Evolutionary conservation across 805 yeast genomes (phyloP).

Genomic region (Torulaspora gathmanii): DNA sequence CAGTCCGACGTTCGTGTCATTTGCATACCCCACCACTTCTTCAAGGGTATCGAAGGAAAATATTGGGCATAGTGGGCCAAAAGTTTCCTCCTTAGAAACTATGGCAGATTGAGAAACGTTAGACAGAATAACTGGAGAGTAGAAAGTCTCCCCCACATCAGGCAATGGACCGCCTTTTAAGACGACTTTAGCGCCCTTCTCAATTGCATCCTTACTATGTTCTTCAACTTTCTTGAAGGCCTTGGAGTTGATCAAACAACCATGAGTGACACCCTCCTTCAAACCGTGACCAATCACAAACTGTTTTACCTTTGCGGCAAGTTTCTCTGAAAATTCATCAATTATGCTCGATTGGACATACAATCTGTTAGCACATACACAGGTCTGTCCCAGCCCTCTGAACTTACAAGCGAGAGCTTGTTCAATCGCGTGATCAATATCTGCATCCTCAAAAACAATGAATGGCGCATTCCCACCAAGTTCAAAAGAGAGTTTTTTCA

Average conservation of each 20-base stretch:
- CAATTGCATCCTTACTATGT: slow-evolving; percentile 50
- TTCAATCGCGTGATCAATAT: slow-evolving; percentile 51
- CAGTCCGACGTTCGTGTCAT: slow-evolving; percentile 52
- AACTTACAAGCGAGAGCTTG: slow-evolving; percentile 52
- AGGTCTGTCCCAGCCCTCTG: slow-evolving; percentile 60
- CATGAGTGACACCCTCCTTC: slow-evolving; percentile 48
- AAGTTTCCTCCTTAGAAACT: slow-evolving; percentile 55
- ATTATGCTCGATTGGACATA: slow-evolving; percentile 51
- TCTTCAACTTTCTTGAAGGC: slow-evolving; percentile 51
- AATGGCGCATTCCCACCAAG: slow-evolving; percentile 67
- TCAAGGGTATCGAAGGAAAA: slow-evolving; percentile 50
- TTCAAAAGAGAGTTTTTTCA: slow-evolving; percentile 59
- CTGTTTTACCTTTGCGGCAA: slow-evolving; percentile 42
- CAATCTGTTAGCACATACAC: slow-evolving; percentile 59
- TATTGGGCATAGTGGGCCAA: slow-evolving; percentile 61
- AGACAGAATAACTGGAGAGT: slow-evolving; percentile 50
- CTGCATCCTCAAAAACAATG: slow-evolving; percentile 57
- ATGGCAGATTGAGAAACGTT: slow-evolving; percentile 48
- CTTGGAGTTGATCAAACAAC: slow-evolving; percentile 49
- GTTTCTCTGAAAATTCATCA: slow-evolving; percentile 43
- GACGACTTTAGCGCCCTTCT: slow-evolving; percentile 50
- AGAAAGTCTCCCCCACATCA: slow-evolving; percentile 47
- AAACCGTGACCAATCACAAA: slow-evolving; percentile 57
- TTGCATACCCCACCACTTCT: slow-evolving; percentile 51
- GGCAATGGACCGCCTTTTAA: slow-evolving; percentile 50